phyloP scores from a whole-genome alignment of 192 early-diverging fungal species.

The Backusella mclennaniae region DNA sequence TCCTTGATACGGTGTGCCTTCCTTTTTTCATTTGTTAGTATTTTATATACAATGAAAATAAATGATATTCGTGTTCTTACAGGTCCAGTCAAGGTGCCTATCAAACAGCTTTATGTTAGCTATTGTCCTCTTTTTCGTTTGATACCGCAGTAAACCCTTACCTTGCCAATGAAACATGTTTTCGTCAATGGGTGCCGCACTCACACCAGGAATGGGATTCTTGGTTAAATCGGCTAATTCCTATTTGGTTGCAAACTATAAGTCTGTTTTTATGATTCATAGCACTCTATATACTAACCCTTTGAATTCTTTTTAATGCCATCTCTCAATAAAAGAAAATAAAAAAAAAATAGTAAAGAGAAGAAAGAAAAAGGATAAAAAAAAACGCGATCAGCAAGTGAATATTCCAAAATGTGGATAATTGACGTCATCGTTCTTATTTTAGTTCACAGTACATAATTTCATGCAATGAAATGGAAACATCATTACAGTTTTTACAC shows the following conservation, averaged over 20 bases:
- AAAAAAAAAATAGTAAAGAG: neutral
- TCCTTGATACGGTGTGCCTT: slow-evolving; percentile 64
- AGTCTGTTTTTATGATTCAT: neutral
- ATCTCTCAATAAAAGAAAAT: slow-evolving; percentile 8
- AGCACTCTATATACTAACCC: neutral
- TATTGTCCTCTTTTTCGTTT: neutral
- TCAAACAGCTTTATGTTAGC: neutral
- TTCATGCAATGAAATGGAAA: neutral
- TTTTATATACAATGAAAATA: neutral
- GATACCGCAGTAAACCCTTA: slow-evolving; percentile 13
- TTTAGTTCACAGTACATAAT: neutral
- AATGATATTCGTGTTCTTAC: neutral
- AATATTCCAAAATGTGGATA: neutral
- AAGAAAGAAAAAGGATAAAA: neutral
- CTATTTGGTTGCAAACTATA: slow-evolving; percentile 26
- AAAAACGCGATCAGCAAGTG: neutral
- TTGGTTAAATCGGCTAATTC: slow-evolving; percentile 66
- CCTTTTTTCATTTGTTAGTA: slow-evolving; percentile 19
- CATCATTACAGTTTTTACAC: too few relatives aligned
- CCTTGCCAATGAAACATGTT: slow-evolving; percentile 71
- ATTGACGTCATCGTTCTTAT: neutral
- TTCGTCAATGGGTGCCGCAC: slow-evolving; percentile 54
- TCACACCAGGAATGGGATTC: slow-evolving; percentile 54
- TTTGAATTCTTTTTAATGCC: slow-evolving; percentile 41
- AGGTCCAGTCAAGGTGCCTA: neutral